Evolutionary conservation across 2,329 filamentous ascomycete genomes (phyloP), one percentile per base, ranked within the genome.

Genomic region (Eurotiales sp.): DNA sequence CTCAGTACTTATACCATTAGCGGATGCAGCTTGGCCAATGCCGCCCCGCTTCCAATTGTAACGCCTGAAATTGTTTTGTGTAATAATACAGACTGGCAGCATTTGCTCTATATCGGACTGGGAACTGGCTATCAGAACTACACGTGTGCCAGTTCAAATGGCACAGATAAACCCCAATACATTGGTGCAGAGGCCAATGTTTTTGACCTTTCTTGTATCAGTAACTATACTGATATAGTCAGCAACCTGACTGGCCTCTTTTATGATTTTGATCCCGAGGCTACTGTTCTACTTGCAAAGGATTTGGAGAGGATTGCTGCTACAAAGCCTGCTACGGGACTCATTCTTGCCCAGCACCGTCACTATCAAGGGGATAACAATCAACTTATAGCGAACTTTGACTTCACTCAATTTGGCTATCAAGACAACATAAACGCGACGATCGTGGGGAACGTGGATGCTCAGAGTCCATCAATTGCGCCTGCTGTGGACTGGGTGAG

Each of bases 51-150:
- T 8, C 56, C 59, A 19, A 29, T 64, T n/a, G n/a, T n/a, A n/a
- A n/a, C n/a, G n/a, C n/a, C n/a, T n/a, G n/a, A n/a, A n/a, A n/a
- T n/a, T n/a, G n/a, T n/a, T n/a, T n/a, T n/a, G n/a, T n/a, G n/a
- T n/a, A n/a, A n/a, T n/a, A n/a, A n/a, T n/a, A n/a, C n/a, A n/a
- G n/a, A n/a, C n/a, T n/a, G n/a, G 61, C 14, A 47, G 54, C 3
- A 30, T 50, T 11, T 79, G 44, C 66, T 74, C 51, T 69, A 73
- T 55, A 61, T 79, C 45, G 71, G 71, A 5, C 55, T 77, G 17
- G 77, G 76, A 49, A 64, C 69, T 21, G 77, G 77, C 34, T 76
- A 73, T 11, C 76, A 79, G 55, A 79, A 78, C 65, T 79, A 77
- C 59, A 73, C 72, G 14, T 79, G 76, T 55, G 57, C 66, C 30